Evolutionary conservation across 2,329 filamentous ascomycete species (phyloP).

Genomic region (Lachnellula willkommii): DNA sequence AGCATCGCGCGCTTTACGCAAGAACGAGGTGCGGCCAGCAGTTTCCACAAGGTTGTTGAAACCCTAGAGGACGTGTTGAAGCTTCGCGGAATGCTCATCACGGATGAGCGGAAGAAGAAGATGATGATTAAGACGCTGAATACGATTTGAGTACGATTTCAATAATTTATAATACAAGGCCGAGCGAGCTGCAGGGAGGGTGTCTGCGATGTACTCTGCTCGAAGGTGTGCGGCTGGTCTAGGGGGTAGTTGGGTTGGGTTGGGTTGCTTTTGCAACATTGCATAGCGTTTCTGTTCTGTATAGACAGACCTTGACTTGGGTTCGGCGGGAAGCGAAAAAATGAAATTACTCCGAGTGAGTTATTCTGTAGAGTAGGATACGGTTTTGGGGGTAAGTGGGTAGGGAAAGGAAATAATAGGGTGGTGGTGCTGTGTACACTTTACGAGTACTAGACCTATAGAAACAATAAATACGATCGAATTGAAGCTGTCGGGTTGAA

Average conservation of each 20-base stretch:
- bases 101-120: conserved; percentile 59
- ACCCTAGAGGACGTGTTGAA: conserved; percentile 66
- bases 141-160: not conserved
- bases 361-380: not conserved
- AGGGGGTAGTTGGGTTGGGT: not conserved
- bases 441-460: too few species aligned
- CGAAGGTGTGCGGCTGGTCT: not conserved
- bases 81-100: conserved; percentile 60
- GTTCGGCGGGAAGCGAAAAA: not conserved
- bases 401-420: not conserved
- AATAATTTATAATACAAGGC: not conserved
- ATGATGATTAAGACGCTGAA: conserved; percentile 66
- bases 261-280: not conserved
- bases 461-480: too few species aligned
- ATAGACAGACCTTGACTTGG: not conserved
- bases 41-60: conserved; percentile 77
- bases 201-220: not conserved
- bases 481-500: too few species aligned
- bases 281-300: not conserved
- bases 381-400: not conserved
- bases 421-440: not conserved
- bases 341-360: not conserved
- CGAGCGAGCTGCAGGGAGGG: not conserved
- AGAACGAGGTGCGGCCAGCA: conserved; percentile 84
- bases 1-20: conserved; percentile 83